Base-by-base conservation (phyloP, 352 stramenopile genomes). In the Phytophthora sansomeana region DNA sequence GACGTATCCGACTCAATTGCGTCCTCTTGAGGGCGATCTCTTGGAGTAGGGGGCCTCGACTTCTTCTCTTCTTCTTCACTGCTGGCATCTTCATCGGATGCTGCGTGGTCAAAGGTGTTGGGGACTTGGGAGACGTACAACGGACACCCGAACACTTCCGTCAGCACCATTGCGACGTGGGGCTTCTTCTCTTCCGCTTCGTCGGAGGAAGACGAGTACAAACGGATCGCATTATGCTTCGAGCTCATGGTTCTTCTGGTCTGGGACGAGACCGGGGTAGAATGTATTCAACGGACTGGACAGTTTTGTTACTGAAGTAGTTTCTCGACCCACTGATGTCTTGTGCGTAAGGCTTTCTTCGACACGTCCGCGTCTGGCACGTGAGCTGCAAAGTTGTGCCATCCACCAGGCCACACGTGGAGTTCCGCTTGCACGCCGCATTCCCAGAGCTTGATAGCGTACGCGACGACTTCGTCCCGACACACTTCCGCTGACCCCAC, bases 401-500 rank as follows among this genome's bases (percentile, higher is more conserved):
- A 73, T 10, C 51, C 65, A n/a, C 65, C 58, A 19, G 52, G 44
- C 65, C 65, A 69, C 35, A 74, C 59, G 17, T 74, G 65, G n/a
- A 69, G 59, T 41, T 74, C 59, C 7, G 58, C 59, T 17, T 69
- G 58, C 19, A 69, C 65, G 1, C 59, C 58, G 16, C 47, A 11
- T 56, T 63, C 52, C 65, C 65, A 65, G 1, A 74, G 28, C 16
- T 62, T 74, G 16, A 52, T 74, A 33, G 65, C 65, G 29, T 46
- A 69, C n/a, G 59, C 59, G 36, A 69, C 65, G 17, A 74, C 47
- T 58, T 74, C 59, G 29, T 69, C 65, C 46, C 65, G 58, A 54
- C 65, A 65, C 14, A 61, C 65, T 59, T 69, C 65, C 3, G 65
- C 65, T 6, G 65, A 69, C 14, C 65, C 65, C 13, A 68, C 52